These are phyloP conservation scores for Silene conica DNA, from an alignment of 148 eudicot species.

Conservation along the genomic window DNA sequence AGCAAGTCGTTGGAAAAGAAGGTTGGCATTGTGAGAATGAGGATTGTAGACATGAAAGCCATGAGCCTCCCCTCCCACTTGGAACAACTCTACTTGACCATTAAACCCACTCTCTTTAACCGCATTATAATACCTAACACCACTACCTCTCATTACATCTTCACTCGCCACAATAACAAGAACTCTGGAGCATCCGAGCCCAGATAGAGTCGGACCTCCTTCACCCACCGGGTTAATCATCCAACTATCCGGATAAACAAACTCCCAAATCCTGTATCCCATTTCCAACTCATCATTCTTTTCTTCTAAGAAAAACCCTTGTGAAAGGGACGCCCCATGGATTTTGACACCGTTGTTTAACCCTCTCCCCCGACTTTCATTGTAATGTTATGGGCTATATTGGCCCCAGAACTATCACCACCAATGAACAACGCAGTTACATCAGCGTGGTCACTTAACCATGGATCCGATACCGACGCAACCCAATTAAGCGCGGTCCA, in stretches of 20 bases:
- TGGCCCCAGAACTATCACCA: conserved; percentile 60
- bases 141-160: conserved; percentile 30
- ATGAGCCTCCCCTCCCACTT: conserved; percentile 35
- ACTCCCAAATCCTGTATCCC: conserved; percentile 30
- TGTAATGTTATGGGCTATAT: conserved; percentile 52
- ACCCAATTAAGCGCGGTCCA: conserved; percentile 64
- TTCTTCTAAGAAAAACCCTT: conserved; percentile 29
- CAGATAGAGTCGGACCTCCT: conserved; percentile 26
- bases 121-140: conserved; percentile 26
- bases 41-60: conserved; percentile 33
- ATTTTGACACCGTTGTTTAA: conserved; percentile 28
- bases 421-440: conserved; percentile 35
- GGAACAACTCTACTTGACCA: conserved; percentile 38
- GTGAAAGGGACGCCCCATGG: conserved; percentile 28
- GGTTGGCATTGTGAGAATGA: conserved; percentile 31
- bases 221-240: conserved; percentile 31
- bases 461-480: conserved; percentile 37
- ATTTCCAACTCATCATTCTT: background rate
- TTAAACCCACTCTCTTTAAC: conserved; percentile 35
- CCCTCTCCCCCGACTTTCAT: conserved; percentile 29
- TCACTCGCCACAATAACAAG: conserved; percentile 34
- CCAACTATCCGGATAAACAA: conserved; percentile 31
- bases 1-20: conserved; percentile 32
- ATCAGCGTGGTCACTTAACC: conserved; percentile 37
- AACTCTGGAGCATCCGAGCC: conserved; percentile 29